Evolutionary conservation across 108 stramenopile genomes (phyloP).

Genomic region (Conticribra guillardii): DNA sequence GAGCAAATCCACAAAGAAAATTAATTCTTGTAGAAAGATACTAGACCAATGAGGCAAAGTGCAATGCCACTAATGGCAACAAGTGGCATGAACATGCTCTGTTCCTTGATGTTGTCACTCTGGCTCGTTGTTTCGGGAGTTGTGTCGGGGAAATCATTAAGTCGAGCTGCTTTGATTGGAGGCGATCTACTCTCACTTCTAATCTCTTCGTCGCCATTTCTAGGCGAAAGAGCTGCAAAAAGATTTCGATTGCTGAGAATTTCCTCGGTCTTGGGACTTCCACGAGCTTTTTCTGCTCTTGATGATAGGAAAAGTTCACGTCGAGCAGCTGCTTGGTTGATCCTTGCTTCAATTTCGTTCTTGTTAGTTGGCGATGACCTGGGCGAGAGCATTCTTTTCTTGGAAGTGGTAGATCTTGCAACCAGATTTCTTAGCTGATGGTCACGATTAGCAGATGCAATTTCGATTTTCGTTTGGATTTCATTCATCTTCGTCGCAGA

Average conservation of each 20-base stretch:
- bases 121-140: neutral
- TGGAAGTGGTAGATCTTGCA: constrained; percentile 9
- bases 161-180: constrained; percentile 23
- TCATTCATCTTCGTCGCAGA: neutral
- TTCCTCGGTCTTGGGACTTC: neutral
- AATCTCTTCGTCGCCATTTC: neutral
- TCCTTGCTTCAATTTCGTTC: constrained; percentile 11
- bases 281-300: constrained; percentile 18
- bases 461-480: constrained; percentile 3
- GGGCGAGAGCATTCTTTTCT: constrained; percentile 16
- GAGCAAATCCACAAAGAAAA: too few relatives aligned
- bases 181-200: constrained; percentile 6
- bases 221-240: constrained; percentile 24
- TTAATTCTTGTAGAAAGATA: constrained; percentile 16
- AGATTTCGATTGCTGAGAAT: constrained; percentile 8
- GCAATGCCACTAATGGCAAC: constrained; percentile 8
- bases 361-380: constrained; percentile 8
- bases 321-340: constrained; percentile 24
- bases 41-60: neutral
- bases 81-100: constrained; percentile 3
- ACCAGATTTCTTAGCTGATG: neutral
- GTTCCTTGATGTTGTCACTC: neutral
- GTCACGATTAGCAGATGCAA: constrained; percentile 6
- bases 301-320: constrained; percentile 19
- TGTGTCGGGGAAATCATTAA: neutral